A percentile compares a stretch with the other conserved stretches of the same genome.
Evolutionary conservation across 169 alveolate genomes (phyloP).

Genomic region (Nephromyces sp.): DNA sequence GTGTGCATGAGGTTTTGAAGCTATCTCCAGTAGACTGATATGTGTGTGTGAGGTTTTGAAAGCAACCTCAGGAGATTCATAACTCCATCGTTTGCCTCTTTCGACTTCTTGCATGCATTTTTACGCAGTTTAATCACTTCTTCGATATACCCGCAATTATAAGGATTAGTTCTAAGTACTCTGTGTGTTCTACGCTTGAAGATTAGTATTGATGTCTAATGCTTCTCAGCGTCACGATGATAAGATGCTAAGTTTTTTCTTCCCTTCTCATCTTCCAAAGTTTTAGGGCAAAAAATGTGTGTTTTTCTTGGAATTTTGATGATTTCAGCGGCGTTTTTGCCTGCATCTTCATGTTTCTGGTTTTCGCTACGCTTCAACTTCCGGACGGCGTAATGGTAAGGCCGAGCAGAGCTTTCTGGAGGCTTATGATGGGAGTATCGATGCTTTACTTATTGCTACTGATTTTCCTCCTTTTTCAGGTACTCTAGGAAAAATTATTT

Average conservation of each 20-base stretch:
- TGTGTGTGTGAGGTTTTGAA: too few species aligned
- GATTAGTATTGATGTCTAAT: too few species aligned
- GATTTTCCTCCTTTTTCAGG: conserved; percentile 42
- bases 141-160: neutral
- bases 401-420: conserved; percentile 41
- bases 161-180: neutral
- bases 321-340: conserved; percentile 11
- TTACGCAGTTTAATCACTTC: neutral
- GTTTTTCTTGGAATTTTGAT: neutral
- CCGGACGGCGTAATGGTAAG: conserved; percentile 42
- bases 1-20: too few species aligned
- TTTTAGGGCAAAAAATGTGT: neutral
- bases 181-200: too few species aligned
- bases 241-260: neutral
- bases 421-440: conserved; percentile 26
- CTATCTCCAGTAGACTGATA: too few species aligned
- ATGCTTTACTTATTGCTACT: conserved; percentile 29
- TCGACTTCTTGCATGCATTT: too few species aligned
- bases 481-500: neutral
- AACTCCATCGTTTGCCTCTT: too few species aligned
- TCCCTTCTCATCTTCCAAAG: neutral
- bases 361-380: conserved; percentile 25
- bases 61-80: too few species aligned
- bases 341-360: conserved; percentile 5
- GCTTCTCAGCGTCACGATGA: neutral